Base-by-base conservation (phyloP, 257 asterid species). In the Petunia secreta region DNA sequence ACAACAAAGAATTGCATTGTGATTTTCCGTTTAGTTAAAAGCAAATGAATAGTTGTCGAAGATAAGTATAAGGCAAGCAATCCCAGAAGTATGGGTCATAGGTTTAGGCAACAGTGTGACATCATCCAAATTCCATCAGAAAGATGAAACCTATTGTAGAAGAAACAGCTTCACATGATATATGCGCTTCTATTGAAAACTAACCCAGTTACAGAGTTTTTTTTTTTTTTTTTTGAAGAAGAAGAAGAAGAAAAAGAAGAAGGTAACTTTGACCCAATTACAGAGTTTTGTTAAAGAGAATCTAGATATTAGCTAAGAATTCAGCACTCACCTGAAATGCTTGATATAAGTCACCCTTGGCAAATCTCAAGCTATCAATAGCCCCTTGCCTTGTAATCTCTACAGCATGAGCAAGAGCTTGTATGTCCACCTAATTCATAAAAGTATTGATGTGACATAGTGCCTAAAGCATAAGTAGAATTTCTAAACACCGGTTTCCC, bases 321-420 rank as follows among this genome's bases (percentile, higher is more conserved):
- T 39, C 63, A 77, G 75, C 34, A 80, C 75, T 67, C 41, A 96
- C 99, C 99, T 94, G 97, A 89, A 96, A 96, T 80, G 99, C 99
- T 90, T 84, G 94, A 87, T 88, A 83, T 65, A 92, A 52, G 83
- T 94, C 97, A 48, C 99, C 99, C 94, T 91, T 94, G 69, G 99
- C 92, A 86, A 94, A 88, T 86, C 92, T 96, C 95, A 96, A 84
- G 92, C 99, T 94, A 81, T 96, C 98, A 64, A 96, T 89, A 40
- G 98, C 98, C 83, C 97, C 97, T 84, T 94, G 99, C 86, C 98
- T 90, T n/a, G 98, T 91, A 68, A 94, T 92, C 87, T 96, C 98
- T 85, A 94, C 99, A 1, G 99, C 98, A 91, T 94, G 98, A 80
- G 98, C 99, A 85, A 94, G 97, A 79, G 97, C 98, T 87, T 96